A percentile compares a stretch with the other conserved stretches of the same genome.
Conservation (phyloP, 1,284 basidiomycete species). For the Marasmius oreades region DNA sequence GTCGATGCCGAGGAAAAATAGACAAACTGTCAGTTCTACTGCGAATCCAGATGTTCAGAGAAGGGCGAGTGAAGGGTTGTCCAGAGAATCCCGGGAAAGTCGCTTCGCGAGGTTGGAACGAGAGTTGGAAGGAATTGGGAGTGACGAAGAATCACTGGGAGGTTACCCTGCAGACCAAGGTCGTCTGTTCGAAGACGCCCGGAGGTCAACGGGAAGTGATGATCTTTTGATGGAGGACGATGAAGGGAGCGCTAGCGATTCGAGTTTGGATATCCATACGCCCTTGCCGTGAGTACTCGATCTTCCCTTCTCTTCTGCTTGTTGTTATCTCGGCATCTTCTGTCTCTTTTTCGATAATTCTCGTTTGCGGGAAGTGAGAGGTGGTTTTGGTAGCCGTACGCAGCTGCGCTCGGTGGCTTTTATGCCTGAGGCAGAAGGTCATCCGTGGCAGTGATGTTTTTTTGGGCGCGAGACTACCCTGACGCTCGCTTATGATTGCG, state of each 20-base stretch:
- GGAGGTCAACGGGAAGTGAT: not conserved
- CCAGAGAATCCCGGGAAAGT: not conserved
- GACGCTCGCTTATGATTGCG: no score
- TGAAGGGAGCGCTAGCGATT: not conserved
- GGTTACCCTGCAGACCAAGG: not conserved
- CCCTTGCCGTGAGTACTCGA: not conserved
- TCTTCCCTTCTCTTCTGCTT: not conserved
- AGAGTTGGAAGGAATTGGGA: not conserved
- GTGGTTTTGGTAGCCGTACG: not conserved
- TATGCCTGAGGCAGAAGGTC: no score
- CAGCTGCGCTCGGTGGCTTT: no score
- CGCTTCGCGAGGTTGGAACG: not conserved
- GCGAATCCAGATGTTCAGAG: not conserved
- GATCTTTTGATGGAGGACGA: not conserved
- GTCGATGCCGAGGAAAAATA: not conserved
- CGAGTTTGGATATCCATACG: slow-evolving; percentile 2
- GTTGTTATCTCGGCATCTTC: not conserved
- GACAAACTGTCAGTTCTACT: no score
- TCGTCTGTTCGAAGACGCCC: not conserved
- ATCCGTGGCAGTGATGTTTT: no score
- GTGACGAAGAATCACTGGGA: not conserved
- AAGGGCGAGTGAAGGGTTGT: not conserved
- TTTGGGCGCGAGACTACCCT: no score
- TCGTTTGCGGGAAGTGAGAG: not conserved
- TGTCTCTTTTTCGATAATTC: not conserved